These are phyloP conservation scores for Sextonia rubra DNA, from an alignment of 164 flowering plant species.

Conservation along the genomic window DNA sequence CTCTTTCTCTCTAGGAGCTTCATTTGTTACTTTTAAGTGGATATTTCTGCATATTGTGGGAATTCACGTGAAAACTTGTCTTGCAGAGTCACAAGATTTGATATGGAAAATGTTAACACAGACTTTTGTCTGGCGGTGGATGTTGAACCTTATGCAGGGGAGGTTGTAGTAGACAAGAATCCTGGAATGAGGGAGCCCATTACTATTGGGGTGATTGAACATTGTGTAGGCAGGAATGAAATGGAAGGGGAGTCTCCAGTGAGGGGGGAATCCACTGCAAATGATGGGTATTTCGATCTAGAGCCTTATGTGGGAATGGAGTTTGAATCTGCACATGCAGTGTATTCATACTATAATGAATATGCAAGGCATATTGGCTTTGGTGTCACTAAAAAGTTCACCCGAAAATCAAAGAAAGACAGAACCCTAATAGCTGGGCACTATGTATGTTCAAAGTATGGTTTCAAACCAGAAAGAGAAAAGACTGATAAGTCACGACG, in stretches of 20 bases:
- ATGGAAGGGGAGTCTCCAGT: background rate
- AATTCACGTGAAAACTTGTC: background rate
- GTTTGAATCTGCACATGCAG: constrained; percentile 46
- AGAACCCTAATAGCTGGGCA: constrained; percentile 8
- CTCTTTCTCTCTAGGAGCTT: background rate
- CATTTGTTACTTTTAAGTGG: background rate
- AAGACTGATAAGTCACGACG: constrained; percentile 7
- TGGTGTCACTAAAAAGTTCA: constrained; percentile 33
- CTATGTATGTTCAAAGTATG: constrained; percentile 13
- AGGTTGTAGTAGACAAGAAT: background rate
- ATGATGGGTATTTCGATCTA: constrained; percentile 16
- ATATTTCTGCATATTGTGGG: background rate
- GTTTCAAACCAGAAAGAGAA: constrained; percentile 3
- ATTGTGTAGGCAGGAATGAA: background rate
- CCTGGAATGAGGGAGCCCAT: constrained; percentile 3
- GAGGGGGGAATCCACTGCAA: background rate
- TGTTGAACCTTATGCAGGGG: constrained; percentile 11
- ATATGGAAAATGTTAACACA: background rate
- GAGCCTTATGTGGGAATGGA: constrained; percentile 53
- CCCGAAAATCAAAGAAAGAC: constrained; percentile 27
- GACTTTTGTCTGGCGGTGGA: constrained; percentile 5
- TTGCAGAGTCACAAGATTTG: background rate
- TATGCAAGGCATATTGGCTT: constrained; percentile 53
- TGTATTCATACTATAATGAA: constrained; percentile 37
- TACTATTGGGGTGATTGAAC: background rate